Evolutionary conservation across 2,329 filamentous ascomycete genomes (phyloP), one percentile per base, ranked within the genome.

Genomic region (Trichoderma sp.): DNA sequence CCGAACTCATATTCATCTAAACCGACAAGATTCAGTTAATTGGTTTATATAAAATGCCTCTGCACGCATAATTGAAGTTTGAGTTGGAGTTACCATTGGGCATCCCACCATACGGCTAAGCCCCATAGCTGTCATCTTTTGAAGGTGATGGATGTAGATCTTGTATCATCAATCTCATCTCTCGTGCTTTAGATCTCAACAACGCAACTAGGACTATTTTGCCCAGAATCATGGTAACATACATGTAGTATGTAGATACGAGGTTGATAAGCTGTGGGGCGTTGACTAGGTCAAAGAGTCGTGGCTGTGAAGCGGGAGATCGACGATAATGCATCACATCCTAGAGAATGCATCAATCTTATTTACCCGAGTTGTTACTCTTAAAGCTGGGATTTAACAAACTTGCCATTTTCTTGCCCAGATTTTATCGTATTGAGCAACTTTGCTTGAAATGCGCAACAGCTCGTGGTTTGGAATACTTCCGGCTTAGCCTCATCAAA

Each of bases 261-360:
- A 4, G 7, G 29, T 29, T 56, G 34, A 58, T 42, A 29, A 50
- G 29, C 25, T 19, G 58, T 45, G 58, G 39, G 54, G 32, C 34
- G 22, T 34, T 35, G 32, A 22, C 35, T 9, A 56, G 34, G 54
- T n/a, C 54, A 39, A 57, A 4, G 42, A 50, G 58, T n/a, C 39
- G 42, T 61, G 42, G 42, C 42, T 52, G 39, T n/a, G 39, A 25
- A 17, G 29, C 58, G 39, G 58, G 58, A 61, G 58, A 61, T 61
- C 58, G 58, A 9, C 58, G 50, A 13, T 52, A 29, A 45, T 37
- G 58, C 58, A 52, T 61, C 42, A 22, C 15, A 50, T 45, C 19
- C n/a, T 34, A 34, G 29, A 15, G 17, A 19, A 9, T 45, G 19
- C n/a, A 22, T 45, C n/a, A 12, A n/a, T 45, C 39, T 45, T 12